phyloP scores from a whole-genome alignment of 306 rosid species.

The Vigna mungo region DNA sequence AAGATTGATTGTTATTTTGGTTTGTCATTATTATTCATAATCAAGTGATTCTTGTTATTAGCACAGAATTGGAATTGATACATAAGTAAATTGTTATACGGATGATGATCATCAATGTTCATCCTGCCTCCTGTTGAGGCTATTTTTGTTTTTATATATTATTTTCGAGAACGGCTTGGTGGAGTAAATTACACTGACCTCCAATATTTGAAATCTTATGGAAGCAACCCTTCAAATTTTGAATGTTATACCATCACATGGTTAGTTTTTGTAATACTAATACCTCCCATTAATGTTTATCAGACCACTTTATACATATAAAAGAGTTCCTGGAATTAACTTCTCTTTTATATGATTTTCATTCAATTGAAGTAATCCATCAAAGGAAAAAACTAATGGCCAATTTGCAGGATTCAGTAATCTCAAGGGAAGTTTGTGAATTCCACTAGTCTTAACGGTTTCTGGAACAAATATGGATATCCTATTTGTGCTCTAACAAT shows the following conservation, averaged over 20 bases:
- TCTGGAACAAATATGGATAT: not conserved
- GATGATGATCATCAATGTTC: not conserved
- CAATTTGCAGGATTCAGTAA: conserved; percentile 8
- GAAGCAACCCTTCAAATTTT: not conserved
- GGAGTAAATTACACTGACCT: conserved; percentile 4
- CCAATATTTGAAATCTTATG: conserved; percentile 9
- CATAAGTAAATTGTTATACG: not conserved
- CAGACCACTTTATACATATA: not conserved
- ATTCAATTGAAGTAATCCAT: not conserved
- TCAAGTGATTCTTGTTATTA: conserved; percentile 19
- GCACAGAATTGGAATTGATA: conserved; percentile 16
- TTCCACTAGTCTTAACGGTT: not conserved
- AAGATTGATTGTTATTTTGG: not conserved
- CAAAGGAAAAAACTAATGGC: conserved; percentile 20
- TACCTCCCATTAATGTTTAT: not conserved
- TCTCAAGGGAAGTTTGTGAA: not conserved
- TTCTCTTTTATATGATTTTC: not conserved
- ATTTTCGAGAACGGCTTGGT: conserved; percentile 11
- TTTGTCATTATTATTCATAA: conserved; percentile 2
- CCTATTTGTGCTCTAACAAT: conserved; percentile 7
- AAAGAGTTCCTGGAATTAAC: not conserved
- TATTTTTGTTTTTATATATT: not conserved
- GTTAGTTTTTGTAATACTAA: not conserved
- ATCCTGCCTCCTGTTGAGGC: not conserved
- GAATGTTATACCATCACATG: not conserved